A percentile compares a stretch with the other conserved stretches of the same genome.
Conservation (phyloP, 1,284 basidiomycete genomes). For the Puccinia sorghi region DNA sequence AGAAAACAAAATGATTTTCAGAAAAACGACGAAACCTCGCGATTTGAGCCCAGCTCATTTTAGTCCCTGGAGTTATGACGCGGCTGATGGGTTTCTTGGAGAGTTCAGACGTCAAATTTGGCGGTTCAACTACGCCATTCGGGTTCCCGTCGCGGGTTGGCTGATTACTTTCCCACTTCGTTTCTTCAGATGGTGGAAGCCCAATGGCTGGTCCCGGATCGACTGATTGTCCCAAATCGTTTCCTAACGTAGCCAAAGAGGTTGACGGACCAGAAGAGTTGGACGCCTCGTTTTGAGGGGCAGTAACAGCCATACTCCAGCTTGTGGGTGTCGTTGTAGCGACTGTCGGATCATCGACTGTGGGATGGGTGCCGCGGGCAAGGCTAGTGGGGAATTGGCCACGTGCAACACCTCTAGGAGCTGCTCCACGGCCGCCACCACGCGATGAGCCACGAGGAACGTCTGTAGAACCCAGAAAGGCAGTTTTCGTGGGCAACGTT, state of each 20-base stretch:
- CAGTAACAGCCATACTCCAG: conserved; percentile 28
- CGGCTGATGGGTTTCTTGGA: conserved; percentile 34
- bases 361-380: conserved; percentile 4
- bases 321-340: conserved; percentile 28
- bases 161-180: neutral
- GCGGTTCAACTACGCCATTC: conserved; percentile 13
- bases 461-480: conserved; percentile 6
- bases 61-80: conserved; percentile 45
- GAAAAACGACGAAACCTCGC: conserved; percentile 39
- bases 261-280: conserved; percentile 9
- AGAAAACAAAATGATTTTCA: neutral
- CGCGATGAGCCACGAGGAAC: conserved; percentile 37
- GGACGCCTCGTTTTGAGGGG: neutral
- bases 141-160: conserved; percentile 10
- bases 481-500: neutral
- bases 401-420: conserved; percentile 42
- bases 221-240: neutral
- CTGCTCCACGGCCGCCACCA: conserved; percentile 40
- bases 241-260: neutral
- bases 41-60: conserved; percentile 50
- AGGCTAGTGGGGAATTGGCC: conserved; percentile 29
- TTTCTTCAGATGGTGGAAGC: neutral
- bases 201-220: neutral
- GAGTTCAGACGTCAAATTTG: conserved; percentile 16
- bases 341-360: conserved; percentile 2